Base-by-base conservation (phyloP, 2,329 filamentous ascomycete species). In the Dichotomopilus funicola region DNA sequence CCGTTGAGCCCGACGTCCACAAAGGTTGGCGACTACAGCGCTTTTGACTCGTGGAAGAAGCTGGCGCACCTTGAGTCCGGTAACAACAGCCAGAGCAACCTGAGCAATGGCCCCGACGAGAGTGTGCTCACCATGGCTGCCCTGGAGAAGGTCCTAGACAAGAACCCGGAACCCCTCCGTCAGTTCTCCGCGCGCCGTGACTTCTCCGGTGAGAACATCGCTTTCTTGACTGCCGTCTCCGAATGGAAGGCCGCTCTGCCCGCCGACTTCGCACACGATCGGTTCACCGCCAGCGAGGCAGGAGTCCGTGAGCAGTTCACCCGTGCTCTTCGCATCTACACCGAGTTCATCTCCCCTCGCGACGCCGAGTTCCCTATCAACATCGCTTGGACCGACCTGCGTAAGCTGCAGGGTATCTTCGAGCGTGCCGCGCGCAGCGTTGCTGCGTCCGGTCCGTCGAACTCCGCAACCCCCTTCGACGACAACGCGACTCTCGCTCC, bases 191-290 rank as follows among this genome's bases (percentile, higher is more conserved):
- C 84, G 0, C 73, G 80, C 1, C 76, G 78, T 38, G 85, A 88
- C 62, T 87, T 88, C 64, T 87, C 84, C 0, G 85, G 83, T 11
- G 85, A 88, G 66, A 88, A 88, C 64, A 83, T 88, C 60, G 78
- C 83, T 47, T 88, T 88, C 66, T 69, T 88, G 5, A 79, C 76
- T 7, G 72, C 75, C 42, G 77, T 86, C 7, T 72, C 75, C 2
- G 74, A 77, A 55, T 87, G 81, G 80, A 83, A 80, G 65, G 62
- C 65, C 3, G 68, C 67, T 1, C 66, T 70, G 46, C 68, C 70
- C 0, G 41, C 43, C 1, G 40, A 59, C 9, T 61, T 60, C 1
- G 49, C 63, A 1, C 59, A 58, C n/a, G 61, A 64, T 51, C 64
- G 61, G 37, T 59, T 57, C 44, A 38, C 67, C 49, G 53, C 63